These are phyloP conservation scores for Thelonectria discophora DNA, from an alignment of 2,329 filamentous ascomycete genomes.

Conservation along the genomic window DNA sequence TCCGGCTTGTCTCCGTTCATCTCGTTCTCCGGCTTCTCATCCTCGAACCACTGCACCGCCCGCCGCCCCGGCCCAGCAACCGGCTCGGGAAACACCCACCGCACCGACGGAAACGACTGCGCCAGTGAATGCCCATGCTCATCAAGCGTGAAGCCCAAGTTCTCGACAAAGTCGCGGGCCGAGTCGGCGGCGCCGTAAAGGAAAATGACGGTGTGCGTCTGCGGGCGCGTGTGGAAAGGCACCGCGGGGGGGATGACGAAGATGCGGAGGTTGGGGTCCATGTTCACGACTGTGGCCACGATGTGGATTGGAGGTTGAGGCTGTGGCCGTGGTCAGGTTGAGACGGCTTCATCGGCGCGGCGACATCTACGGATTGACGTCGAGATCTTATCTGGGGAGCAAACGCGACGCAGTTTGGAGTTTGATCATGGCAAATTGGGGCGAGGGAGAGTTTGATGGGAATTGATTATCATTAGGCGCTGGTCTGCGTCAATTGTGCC, in stretches of 20 bases:
- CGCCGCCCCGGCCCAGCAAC: slow-evolving; percentile 31
- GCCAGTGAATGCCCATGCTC: slow-evolving; percentile 45
- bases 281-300: not conserved
- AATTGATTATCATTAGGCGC: no score
- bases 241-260: slow-evolving; percentile 21
- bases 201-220: slow-evolving; percentile 55
- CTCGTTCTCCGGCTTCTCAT: no score
- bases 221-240: slow-evolving; percentile 35
- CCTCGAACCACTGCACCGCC: slow-evolving; percentile 60
- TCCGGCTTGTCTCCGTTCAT: no score
- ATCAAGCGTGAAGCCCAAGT: slow-evolving; percentile 42
- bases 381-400: no score
- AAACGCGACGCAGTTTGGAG: not conserved
- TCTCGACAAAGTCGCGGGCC: slow-evolving; percentile 43
- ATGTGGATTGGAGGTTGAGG: not conserved
- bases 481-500: no score
- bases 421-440: no score
- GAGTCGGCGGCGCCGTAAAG: slow-evolving; percentile 56
- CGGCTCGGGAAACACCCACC: slow-evolving; percentile 60
- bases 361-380: not conserved
- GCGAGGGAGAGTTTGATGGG: no score
- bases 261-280: slow-evolving; percentile 22
- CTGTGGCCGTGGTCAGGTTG: not conserved
- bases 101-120: slow-evolving; percentile 54
- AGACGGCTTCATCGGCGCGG: not conserved